Evolutionary conservation across 805 yeast species (phyloP), one percentile per base, ranked within the genome.

Genomic region (Starmerella kuoi): DNA sequence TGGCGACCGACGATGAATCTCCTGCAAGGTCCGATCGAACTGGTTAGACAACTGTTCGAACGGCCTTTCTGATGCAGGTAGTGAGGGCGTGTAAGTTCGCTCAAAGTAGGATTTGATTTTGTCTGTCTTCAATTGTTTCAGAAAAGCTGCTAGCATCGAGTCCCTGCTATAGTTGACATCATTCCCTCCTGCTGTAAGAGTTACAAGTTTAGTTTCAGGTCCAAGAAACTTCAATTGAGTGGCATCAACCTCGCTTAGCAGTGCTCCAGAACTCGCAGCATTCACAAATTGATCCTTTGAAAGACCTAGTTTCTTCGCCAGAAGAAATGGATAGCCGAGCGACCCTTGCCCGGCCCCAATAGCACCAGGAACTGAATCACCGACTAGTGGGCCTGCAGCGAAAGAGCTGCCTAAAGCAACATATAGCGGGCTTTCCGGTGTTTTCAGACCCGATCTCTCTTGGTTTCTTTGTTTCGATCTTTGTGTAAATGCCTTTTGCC

Each of bases 361-460:
- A 2, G 38, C 5, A 12, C 20, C 24, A 5, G 14, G 31, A 18
- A 39, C 31, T 8, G 35, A 18, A 4, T 25, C 33, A 31, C 47
- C 47, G 7, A 35, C 47, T 4, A 22, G 23, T n/a, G 47, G 44
- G 12, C 40, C 47, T 2, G 47, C 44, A 2, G 44, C 44, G 30
- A 39, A 44, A 14, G 47, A 44, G 31, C 47, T 44, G 8, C 47
- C 47, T 24, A 44, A 23, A 6, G 47, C 47, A 3, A 44, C 47
- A 26, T 44, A 44, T 5, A 24, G 28, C n/a, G n/a, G n/a, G n/a
- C n/a, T n/a, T n/a, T n/a, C n/a, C n/a, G n/a, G n/a, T n/a, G n/a
- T n/a, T n/a, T n/a, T n/a, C n/a, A n/a, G n/a, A n/a, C n/a, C n/a
- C n/a, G n/a, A n/a, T n/a, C n/a, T n/a, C n/a, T n/a, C n/a, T n/a